Evolutionary conservation across 2,329 filamentous ascomycete species (phyloP), one percentile per base, ranked within the genome.

Genomic region (Colletotrichum scovillei): DNA sequence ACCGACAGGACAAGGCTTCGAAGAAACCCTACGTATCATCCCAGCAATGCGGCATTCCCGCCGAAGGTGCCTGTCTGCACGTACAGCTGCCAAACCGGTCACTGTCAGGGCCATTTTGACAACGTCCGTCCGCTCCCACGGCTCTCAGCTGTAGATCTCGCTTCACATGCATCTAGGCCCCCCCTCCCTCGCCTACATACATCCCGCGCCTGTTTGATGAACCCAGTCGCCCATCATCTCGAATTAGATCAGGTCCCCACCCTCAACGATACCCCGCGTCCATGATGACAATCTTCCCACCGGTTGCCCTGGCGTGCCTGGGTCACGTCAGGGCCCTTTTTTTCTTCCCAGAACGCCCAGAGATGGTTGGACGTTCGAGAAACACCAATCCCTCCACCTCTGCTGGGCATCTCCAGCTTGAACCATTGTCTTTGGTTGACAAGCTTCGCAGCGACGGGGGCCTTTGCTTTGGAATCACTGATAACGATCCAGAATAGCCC

Each of bases 171-270:
- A 28, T 22, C 28, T n/a, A 56, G 19, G 16, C 8, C 42, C 42
- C 24, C 42, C 24, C 12, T 28, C 65, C 59, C 59, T 63, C 58
- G 66, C 55, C 52, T 55, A 58, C 28, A 73, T 55, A 58, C 28
- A 73, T 73, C 62, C 67, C 67, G 56, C 67, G 49, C 35, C 35
- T 65, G 55, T 62, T 56, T 57, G 60, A 52, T 60, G 55, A 73
- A 62, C 67, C 67, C 67, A 49, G 71, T 70, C 67, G 60, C 67
- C 60, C 71, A 66, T 73, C 71, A 71, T 66, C 67, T 71, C 28
- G 67, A 73, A 65, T 73, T 73, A 73, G 71, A 73, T 58, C 71
- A 57, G 26, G 49, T 14, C 42, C 52, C 67, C 67, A 62, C 67
- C 28, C 14, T 42, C 19, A 59, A 32, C 56, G 56, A 70, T 62